Evolutionary conservation across 768 basidiomycete species (phyloP).

Genomic region (Lactarius evosmus): DNA sequence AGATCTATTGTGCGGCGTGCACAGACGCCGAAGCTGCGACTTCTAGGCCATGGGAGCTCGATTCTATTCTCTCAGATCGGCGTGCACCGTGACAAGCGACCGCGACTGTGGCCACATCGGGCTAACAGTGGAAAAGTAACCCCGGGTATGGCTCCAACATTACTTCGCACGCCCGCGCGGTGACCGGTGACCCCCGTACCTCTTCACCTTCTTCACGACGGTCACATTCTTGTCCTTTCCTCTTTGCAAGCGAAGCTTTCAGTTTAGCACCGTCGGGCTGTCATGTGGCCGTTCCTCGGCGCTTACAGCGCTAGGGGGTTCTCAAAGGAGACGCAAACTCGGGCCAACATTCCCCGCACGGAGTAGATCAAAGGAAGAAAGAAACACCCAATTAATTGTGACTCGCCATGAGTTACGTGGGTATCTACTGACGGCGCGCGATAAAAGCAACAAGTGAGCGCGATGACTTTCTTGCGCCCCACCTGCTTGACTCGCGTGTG

Average conservation of each 20-base stretch:
- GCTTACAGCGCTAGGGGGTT: not conserved
- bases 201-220: not conserved
- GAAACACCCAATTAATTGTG: not conserved
- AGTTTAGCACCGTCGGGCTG: not conserved
- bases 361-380: not conserved
- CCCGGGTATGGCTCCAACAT: not conserved
- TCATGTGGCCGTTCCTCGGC: not conserved
- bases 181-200: too few relatives aligned
- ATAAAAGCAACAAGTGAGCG: not conserved
- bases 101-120: not conserved
- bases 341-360: not conserved
- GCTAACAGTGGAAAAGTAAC: not conserved
- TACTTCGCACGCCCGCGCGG: not conserved
- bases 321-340: not conserved
- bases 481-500: not conserved
- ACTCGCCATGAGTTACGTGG: not conserved
- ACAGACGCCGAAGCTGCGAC: not conserved
- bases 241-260: constrained; percentile 1
- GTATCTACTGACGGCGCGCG: not conserved
- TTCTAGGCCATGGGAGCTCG: not conserved
- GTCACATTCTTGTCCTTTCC: not conserved
- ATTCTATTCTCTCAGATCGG: not conserved
- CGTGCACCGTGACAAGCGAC: not conserved
- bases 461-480: not conserved
- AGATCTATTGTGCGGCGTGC: not conserved